phyloP scores from a whole-genome alignment of 2,329 filamentous ascomycete species.

The Diatrype stigma region DNA sequence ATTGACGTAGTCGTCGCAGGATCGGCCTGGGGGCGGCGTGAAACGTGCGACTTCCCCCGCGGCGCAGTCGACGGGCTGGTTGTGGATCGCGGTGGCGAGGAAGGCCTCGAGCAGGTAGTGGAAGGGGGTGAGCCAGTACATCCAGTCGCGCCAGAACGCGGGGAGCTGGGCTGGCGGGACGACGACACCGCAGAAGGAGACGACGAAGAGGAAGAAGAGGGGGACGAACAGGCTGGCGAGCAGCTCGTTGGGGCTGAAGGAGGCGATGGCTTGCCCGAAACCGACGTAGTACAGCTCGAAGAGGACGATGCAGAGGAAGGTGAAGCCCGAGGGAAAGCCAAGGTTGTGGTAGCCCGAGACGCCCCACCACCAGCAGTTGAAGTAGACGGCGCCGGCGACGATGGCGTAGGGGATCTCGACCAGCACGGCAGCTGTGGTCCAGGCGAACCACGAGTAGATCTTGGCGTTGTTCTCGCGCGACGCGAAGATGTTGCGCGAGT shows the following conservation, averaged over 20 bases:
- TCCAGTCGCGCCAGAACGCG: constrained; percentile 59
- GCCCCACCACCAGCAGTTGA: constrained; percentile 56
- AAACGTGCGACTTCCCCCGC: constrained; percentile 57
- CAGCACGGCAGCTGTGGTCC: constrained; percentile 60
- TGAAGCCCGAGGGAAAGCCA: constrained; percentile 56
- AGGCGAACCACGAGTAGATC: constrained; percentile 74
- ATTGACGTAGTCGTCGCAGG: constrained; percentile 56
- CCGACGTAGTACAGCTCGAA: constrained; percentile 31
- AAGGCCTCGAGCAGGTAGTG: constrained; percentile 62
- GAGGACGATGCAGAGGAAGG: constrained; percentile 60
- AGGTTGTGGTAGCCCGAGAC: constrained; percentile 43
- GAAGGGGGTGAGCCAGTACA: constrained; percentile 67
- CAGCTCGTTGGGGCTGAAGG: constrained; percentile 62
- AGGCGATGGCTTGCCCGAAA: constrained; percentile 48
- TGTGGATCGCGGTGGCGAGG: constrained; percentile 51
- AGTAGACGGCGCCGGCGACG: constrained; percentile 62
- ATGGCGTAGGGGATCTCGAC: constrained; percentile 69
- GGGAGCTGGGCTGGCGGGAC: constrained; percentile 57
- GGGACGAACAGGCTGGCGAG: constrained; percentile 64
- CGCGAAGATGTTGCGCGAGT: constrained; percentile 63
- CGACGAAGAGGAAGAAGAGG: constrained; percentile 65
- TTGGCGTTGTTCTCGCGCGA: constrained; percentile 71
- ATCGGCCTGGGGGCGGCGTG: constrained; percentile 51
- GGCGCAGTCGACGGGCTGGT: constrained; percentile 52
- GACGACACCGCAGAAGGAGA: constrained; percentile 67